A percentile compares a stretch with the other conserved stretches of the same genome.
Conservation (phyloP, 352 stramenopile species). For the Globisporangium paddicum region DNA sequence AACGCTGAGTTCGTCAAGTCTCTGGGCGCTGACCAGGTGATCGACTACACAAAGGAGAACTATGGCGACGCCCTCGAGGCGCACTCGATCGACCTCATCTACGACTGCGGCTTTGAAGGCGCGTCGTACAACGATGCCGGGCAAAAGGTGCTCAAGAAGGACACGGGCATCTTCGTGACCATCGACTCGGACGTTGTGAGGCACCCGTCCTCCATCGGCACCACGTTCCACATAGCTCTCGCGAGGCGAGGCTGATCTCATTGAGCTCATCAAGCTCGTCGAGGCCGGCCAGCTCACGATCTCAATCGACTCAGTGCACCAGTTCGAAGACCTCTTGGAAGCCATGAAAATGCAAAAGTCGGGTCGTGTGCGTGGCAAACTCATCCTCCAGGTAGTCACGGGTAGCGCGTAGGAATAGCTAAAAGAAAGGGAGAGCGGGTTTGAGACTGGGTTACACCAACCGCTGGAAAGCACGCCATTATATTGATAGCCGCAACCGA, state of each 20-base stretch:
- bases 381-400: not conserved
- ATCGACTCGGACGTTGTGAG: not conserved
- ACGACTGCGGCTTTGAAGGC: not conserved
- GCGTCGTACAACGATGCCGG: not conserved
- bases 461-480: no score
- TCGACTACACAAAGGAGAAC: conserved; percentile 52
- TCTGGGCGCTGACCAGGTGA: conserved; percentile 38
- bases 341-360: conserved; percentile 1
- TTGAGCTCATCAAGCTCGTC: not conserved
- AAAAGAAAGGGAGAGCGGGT: not conserved
- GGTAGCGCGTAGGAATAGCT: not conserved
- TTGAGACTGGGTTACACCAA: no score
- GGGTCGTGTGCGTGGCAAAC: no score
- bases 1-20: conserved; percentile 24
- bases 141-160: not conserved
- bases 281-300: no score
- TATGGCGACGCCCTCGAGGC: conserved; percentile 12
- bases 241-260: not conserved
- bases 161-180: no score
- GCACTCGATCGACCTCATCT: not conserved
- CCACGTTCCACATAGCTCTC: not conserved
- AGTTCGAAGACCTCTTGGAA: not conserved
- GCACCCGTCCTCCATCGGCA: not conserved
- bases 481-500: no score
- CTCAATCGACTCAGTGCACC: conserved; percentile 2